Evolutionary conservation across 768 basidiomycete species (phyloP), one percentile per base, ranked within the genome.

Genomic region (Termitomyces sp.): DNA sequence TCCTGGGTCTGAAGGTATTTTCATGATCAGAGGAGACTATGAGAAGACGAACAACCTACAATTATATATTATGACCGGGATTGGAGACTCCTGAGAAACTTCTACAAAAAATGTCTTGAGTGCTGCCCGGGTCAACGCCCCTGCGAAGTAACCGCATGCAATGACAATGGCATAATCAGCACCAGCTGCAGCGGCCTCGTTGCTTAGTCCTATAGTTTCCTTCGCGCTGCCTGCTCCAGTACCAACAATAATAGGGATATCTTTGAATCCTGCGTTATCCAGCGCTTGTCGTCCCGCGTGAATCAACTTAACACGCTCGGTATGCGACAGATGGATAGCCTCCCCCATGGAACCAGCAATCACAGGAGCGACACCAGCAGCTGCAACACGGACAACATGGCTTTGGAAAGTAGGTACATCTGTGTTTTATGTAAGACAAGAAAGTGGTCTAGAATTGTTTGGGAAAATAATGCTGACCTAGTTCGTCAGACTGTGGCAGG

Each of bases 131-230:
- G 87, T 78, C 62, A 94, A 77, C 13, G 79, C 87, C 8, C 91
- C 90, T 31, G 92, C 88, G 66, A 86, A 97, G 75, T 94, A 95
- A 50, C 92, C 92, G 63, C 88, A 87, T 22, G 85, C 77, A 67
- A 96, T 94, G 60, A 92, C 88, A 63, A 96, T 92, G 37, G 80
- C 82, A 64, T 83, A 89, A 70, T 96, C 92, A 5, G 95, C 94
- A 27, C 95, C 94, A 24, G 89, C 88, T 20, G 76, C 78, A 13
- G 90, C 92, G 18, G 93, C 93, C 68, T 90, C 86, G 37, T 81
- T 80, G 59, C 82, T 82, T 22, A 94, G 74, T 56, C 86, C 77
- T 47, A 96, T 76, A 32, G 92, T 92, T 68, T 91, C 92, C 52
- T 88, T 81, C 10, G 92, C 94, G 71, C 90, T 90, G 37, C 85